Base-by-base conservation (phyloP, 192 early-diverging fungal species). In the Coemansia sp. region DNA sequence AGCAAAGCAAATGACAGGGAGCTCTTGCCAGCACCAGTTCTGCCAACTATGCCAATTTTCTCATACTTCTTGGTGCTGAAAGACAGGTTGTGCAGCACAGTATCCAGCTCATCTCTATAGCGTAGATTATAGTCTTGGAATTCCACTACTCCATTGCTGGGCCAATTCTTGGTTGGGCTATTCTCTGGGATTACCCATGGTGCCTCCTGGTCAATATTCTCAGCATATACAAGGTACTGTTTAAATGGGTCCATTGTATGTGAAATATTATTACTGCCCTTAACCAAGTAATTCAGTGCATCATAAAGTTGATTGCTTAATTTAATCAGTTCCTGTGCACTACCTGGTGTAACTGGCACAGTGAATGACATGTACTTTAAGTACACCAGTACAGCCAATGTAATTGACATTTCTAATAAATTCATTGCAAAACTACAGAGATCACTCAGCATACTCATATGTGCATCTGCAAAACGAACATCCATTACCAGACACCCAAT, bases 11-110 rank as follows among this genome's bases (percentile, higher is more conserved):
- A n/a, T n/a, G n/a, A n/a, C n/a, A n/a, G n/a, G n/a, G n/a, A n/a
- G n/a, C n/a, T n/a, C 49, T 88, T 90, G 8, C 87, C 86, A 3
- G 88, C 87, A 10, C 91, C 91, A 1, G 90, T 91, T 6, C 93
- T 77, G 12, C 93, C 93, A 20, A 95, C 90, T 8, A 95, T 81
- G 17, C 88, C 92, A 56, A 92, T 77, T 48, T 85, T 89, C 21
- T 87, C 85, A 3, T 78, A 80, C 1, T 67, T 64, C n/a, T 67
- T 77, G 31, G 90, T 67, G 10, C 59, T 35, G 30, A 88, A 51
- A 7, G 70, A 72, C 22, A 93, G 50, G 29, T 83, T 26, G 11
- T 55, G 31, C 5, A 68, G 54, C 8, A 50, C 55, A 41, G 34
- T 36, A 8, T 58, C 44, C 9, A 41, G 26, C 5, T 28, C 55